These are phyloP conservation scores for Sporothrix sp. DNA, from an alignment of 2,329 filamentous ascomycete genomes.

Conservation along the genomic window DNA sequence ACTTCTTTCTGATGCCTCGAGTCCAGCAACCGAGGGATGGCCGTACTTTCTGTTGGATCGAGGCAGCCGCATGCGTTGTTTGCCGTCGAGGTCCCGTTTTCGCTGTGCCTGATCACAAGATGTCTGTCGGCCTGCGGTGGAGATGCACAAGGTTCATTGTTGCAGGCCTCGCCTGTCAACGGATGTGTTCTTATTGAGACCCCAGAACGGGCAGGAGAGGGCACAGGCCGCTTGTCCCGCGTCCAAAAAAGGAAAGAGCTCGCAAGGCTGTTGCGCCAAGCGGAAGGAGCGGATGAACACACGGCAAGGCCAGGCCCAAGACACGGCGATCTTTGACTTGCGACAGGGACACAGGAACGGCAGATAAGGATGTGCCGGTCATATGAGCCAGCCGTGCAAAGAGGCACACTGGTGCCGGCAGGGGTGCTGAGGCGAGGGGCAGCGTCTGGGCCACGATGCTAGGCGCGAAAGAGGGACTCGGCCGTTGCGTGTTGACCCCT, in stretches of 20 bases:
- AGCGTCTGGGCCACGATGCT: background rate
- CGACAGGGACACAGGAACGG: too few species aligned
- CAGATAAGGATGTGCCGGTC: background rate
- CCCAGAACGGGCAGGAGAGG: background rate
- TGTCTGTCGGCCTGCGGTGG: background rate
- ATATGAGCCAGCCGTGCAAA: too few species aligned
- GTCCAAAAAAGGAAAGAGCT: background rate
- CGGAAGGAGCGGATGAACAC: background rate
- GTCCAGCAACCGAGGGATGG: background rate
- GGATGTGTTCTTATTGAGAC: constrained; percentile 11
- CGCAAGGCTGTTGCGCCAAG: background rate
- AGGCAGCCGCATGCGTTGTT: background rate
- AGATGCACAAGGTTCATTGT: constrained; percentile 1
- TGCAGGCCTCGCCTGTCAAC: background rate
- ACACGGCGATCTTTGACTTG: too few species aligned
- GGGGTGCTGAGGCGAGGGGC: background rate
- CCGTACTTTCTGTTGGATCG: background rate
- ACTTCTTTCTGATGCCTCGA: background rate
- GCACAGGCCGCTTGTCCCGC: background rate
- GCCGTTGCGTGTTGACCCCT: background rate
- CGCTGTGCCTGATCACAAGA: background rate
- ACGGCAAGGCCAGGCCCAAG: too few species aligned
- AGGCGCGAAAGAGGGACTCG: background rate
- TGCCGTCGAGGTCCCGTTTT: background rate
- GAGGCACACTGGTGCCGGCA: too few species aligned